Percentiles rank a stretch among this genome's conserved stretches.
Conservation (phyloP, 495 filamentous ascomycete species). For the Parmelia sp. region DNA sequence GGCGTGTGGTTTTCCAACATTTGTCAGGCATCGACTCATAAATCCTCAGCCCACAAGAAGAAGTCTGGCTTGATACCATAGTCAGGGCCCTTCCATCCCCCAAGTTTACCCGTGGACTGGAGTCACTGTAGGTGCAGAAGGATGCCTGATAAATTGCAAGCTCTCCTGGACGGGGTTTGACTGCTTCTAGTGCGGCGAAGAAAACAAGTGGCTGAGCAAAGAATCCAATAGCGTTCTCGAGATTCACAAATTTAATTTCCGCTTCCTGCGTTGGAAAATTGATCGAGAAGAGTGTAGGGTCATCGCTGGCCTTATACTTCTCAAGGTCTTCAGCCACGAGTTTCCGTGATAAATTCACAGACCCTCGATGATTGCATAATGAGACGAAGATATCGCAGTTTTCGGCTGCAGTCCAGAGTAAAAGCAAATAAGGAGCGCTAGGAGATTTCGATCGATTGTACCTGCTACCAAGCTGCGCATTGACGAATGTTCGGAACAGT, state of each 20-base stretch:
- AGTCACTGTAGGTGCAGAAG: constrained; percentile 14
- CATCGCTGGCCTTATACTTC: neutral
- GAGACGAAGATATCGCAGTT: constrained; percentile 17
- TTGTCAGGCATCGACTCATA: constrained; percentile 17
- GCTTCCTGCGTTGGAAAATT: constrained; percentile 18
- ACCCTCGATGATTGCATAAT: constrained; percentile 21
- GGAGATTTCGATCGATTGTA: constrained; percentile 17
- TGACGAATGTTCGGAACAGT: constrained; percentile 16
- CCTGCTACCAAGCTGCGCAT: constrained; percentile 20
- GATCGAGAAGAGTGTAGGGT: constrained; percentile 4
- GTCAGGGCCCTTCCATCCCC: neutral
- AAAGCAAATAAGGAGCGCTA: constrained; percentile 19
- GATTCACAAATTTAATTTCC: constrained; percentile 20
- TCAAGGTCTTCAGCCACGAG: constrained; percentile 18
- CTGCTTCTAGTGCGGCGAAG: constrained; percentile 11
- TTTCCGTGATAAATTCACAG: constrained; percentile 19
- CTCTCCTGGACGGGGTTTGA: constrained; percentile 18
- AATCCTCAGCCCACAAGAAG: constrained; percentile 19
- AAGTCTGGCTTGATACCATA: neutral
- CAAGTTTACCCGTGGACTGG: neutral
- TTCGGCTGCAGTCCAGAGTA: constrained; percentile 18
- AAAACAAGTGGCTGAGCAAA: constrained; percentile 11
- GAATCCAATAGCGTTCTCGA: constrained; percentile 7
- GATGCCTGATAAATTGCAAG: constrained; percentile 17
- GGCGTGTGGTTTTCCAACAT: constrained; percentile 19